Conservation (phyloP, 2,329 filamentous ascomycete species). For the Capronia americana region DNA sequence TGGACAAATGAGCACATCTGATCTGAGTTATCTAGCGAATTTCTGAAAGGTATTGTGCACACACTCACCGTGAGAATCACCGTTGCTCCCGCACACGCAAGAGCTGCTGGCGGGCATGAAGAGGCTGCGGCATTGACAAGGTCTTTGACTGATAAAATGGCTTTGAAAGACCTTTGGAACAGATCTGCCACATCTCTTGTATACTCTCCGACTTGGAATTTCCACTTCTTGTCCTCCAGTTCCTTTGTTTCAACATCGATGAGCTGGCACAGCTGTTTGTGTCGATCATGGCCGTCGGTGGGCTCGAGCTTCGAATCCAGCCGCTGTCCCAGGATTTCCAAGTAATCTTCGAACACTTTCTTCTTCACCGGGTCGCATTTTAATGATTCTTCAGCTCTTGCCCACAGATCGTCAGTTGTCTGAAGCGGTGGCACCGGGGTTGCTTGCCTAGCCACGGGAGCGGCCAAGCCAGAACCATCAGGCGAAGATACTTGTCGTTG, state of each 20-base stretch:
- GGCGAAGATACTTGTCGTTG: not conserved
- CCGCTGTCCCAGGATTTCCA: not conserved
- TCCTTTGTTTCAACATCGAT: conserved; percentile 3
- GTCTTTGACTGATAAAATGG: conserved; percentile 2
- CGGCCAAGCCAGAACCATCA: not conserved
- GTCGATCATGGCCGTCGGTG: not conserved
- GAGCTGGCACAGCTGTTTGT: conserved; percentile 7
- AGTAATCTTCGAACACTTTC: not conserved
- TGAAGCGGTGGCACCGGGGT: not conserved
- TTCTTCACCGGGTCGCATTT: not conserved
- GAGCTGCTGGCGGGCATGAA: not conserved
- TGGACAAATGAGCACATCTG: not conserved
- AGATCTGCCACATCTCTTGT: not conserved
- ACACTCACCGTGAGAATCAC: conserved; percentile 3
- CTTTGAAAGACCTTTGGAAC: not conserved
- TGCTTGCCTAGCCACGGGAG: not conserved
- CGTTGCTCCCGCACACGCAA: not conserved
- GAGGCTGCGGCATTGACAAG: not conserved
- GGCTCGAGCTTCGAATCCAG: conserved; percentile 6
- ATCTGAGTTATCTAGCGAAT: no score
- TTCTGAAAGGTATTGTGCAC: not conserved
- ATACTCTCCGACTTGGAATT: not conserved
- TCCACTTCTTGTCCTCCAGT: conserved; percentile 9
- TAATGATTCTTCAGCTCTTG: conserved; percentile 5
- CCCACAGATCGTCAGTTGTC: not conserved